phyloP scores from a whole-genome alignment of 2,329 filamentous ascomycete species.

The Verticillium dahliae region DNA sequence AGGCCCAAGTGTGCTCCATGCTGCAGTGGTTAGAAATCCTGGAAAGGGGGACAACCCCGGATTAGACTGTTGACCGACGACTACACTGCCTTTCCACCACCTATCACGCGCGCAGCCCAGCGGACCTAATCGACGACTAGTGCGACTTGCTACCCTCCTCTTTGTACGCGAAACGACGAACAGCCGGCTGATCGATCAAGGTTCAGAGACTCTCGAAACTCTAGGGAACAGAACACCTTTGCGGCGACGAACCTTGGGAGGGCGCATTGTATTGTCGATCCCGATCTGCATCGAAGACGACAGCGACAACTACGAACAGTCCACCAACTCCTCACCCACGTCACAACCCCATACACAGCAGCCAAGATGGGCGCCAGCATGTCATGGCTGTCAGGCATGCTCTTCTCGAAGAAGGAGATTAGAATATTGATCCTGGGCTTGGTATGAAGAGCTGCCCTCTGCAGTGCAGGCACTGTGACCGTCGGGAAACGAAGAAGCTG shows the following conservation, averaged over 20 bases:
- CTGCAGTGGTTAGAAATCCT: neutral
- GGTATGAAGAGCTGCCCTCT: constrained; percentile 52
- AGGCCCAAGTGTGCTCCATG: neutral
- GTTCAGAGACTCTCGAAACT: neutral
- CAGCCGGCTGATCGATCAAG: neutral
- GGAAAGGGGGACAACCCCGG: neutral
- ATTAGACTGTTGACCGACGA: neutral
- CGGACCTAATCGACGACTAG: neutral
- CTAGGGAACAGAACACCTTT: neutral
- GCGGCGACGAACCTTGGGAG: neutral
- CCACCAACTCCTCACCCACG: neutral
- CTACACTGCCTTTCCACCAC: neutral
- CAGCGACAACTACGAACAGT: neutral
- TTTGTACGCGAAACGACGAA: neutral
- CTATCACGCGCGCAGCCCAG: neutral
- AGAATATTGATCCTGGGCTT: constrained; percentile 90
- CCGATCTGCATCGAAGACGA: neutral
- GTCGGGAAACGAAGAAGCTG: neutral
- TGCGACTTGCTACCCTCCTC: neutral
- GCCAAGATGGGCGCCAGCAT: constrained; percentile 56
- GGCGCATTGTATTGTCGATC: neutral
- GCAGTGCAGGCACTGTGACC: neutral
- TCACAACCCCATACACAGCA: constrained; percentile 1
- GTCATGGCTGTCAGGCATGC: constrained; percentile 63
- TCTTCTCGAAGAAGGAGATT: constrained; percentile 97